A percentile compares a stretch with the other conserved stretches of the same genome.
Conservation (phyloP, 495 filamentous ascomycete genomes). For the Talaromyces trachyspermus region DNA sequence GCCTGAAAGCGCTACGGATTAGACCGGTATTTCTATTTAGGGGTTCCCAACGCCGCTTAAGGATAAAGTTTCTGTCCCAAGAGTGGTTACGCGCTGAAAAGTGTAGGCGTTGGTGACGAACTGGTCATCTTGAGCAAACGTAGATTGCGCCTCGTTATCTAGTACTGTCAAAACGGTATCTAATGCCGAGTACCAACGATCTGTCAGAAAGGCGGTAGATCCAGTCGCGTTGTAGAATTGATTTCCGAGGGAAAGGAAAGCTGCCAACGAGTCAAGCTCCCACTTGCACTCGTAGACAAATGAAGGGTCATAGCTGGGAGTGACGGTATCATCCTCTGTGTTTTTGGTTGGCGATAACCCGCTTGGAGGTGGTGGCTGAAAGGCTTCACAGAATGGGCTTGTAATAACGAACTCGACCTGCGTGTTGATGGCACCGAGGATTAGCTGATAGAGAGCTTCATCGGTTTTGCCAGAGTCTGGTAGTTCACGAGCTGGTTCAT, state of each 20-base stretch:
- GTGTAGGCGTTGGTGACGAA: conserved; percentile 73
- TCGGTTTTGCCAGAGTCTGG: conserved; percentile 75
- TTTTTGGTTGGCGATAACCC: conserved; percentile 60
- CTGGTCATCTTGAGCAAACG: conserved; percentile 59
- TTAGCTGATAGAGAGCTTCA: conserved; percentile 62
- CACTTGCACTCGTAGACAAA: conserved; percentile 98
- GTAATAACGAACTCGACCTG: conserved; percentile 92
- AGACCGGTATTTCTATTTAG: conserved; percentile 78
- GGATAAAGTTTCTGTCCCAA: conserved; percentile 85
- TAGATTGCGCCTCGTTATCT: conserved; percentile 68
- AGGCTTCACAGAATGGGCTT: conserved; percentile 96
- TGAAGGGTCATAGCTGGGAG: conserved; percentile 74
- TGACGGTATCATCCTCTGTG: conserved; percentile 74
- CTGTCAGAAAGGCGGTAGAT: conserved; percentile 67
- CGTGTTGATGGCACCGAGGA: conserved; percentile 93
- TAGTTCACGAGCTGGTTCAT: conserved; percentile 94
- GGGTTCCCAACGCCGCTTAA: conserved; percentile 84
- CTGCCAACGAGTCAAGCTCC: conserved; percentile 89
- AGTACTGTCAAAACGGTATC: conserved; percentile 65
- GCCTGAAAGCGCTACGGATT: conserved; percentile 86
- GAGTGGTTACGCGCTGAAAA: conserved; percentile 71
- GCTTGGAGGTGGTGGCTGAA: conserved; percentile 85
- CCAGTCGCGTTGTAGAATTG: conserved; percentile 77
- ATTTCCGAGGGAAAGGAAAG: conserved; percentile 80
- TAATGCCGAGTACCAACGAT: conserved; percentile 74